Evolutionary conservation across 768 basidiomycete genomes (phyloP), one percentile per base, ranked within the genome.

Genomic region (Leccinellum rugosiceps): DNA sequence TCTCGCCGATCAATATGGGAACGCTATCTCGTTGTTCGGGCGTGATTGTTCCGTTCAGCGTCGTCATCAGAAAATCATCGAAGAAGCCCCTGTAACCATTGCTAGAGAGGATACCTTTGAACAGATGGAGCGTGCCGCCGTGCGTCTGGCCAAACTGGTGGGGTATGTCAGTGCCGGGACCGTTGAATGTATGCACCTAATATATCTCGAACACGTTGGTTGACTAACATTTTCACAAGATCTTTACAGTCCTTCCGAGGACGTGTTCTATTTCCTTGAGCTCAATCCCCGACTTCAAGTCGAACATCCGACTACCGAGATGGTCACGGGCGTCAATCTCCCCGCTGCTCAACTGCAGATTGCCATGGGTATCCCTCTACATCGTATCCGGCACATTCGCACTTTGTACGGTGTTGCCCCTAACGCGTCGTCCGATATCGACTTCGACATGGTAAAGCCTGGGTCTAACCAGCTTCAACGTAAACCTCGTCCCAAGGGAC

Each of bases 1-100:
- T 35, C 85, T 99, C 35, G 97, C 97, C 49, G 97, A 99, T 76
- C 97, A 99, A 73, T 99, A 99, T 72, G 97, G 97, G 56, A 95
- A 97, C 73, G 97, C 97, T 28, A 98, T 99, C 66, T 98, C 97
- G 44, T 81, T 99, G 55, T 99, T 99, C 69, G 97, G 97, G 67
- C 95, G 97, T 66, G 97, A 98, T 72, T 99, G 97, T 73, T 99
- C 97, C 56, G 97, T 99, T 48, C 97, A 99, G 74, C 90, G 97
- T 65, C 90, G 97, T 55, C 97, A 99, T 74, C 97, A 99, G 74
- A 99, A 99, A 79, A 99, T 99, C 65, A 99, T 99, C 60, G 97
- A 99, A 75, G 97, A 99, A 74, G 97, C 97, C 3, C 97, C 97
- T 9, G 96, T 99, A 34, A 98, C 96, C 4, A 98, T 99, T 63